phyloP scores from a whole-genome alignment of 768 basidiomycete genomes.

The Xanthoconium purpureum region DNA sequence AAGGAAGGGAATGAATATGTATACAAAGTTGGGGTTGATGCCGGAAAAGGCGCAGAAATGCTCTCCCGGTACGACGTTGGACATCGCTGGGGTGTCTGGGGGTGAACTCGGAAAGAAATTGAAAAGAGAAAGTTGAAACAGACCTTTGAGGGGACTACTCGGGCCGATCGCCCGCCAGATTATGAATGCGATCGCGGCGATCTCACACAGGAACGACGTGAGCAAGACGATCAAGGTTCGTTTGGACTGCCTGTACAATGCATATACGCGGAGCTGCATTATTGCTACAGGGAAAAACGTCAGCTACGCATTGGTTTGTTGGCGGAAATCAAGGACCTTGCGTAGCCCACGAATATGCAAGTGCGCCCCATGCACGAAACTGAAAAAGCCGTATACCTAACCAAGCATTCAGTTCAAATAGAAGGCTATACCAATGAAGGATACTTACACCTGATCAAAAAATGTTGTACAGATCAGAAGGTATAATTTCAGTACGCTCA shows the following conservation, averaged over 20 bases:
- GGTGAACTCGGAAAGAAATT: not conserved
- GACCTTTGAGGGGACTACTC: slow-evolving; percentile 20
- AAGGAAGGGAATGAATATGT: slow-evolving; percentile 31
- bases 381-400: slow-evolving; percentile 28
- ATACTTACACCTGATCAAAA: slow-evolving; percentile 21
- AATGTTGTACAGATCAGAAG: not conserved
- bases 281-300: slow-evolving; percentile 19
- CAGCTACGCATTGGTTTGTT: not conserved
- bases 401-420: not conserved
- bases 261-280: slow-evolving; percentile 34
- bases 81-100: slow-evolving; percentile 7
- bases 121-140: not conserved
- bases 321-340: slow-evolving; percentile 22
- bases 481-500: not conserved
- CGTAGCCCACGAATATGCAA: slow-evolving; percentile 31
- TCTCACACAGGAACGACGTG: slow-evolving; percentile 20
- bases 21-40: slow-evolving; percentile 19
- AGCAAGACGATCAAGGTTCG: slow-evolving; percentile 20
- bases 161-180: slow-evolving; percentile 30
- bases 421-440: not conserved
- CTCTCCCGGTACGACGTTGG: not conserved
- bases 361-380: slow-evolving; percentile 34
- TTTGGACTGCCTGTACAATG: slow-evolving; percentile 30
- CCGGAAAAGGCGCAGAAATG: slow-evolving; percentile 25
- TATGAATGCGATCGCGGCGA: slow-evolving; percentile 21